Base-by-base conservation (phyloP, 352 stramenopile genomes). In the Phytophthora aleatoria region DNA sequence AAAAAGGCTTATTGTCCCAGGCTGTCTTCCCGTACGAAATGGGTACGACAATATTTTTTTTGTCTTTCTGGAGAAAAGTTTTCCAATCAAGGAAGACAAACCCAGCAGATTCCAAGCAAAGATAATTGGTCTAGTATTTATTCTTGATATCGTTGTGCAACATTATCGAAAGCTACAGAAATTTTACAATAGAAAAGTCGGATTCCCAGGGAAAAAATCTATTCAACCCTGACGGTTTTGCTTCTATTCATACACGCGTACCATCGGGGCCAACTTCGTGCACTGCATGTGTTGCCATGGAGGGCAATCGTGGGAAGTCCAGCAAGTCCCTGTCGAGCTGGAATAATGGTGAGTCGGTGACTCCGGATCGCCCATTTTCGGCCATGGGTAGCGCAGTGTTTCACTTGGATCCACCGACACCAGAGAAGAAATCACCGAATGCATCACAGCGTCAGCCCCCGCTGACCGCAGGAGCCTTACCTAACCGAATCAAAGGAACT, bases 311-410 rank as follows among this genome's bases (percentile, higher is more conserved):
- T 5, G 53, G 49, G 62, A 64, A 48, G 13, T 26, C 20, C 13
- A 55, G 8, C 51, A 42, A 52, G 36, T 35, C 35, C 5, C 36
- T 38, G 24, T 31, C 13, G 12, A 56, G 35, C 15, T 39, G 39
- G 10, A 41, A 41, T 36, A 36, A 36, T 36, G 31, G 5, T n/a
- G 35, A 41, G 35, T 41, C 35, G 12, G 35, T n/a, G 12, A 11
- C 1, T n/a, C 10, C 28, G 3, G 24, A 12, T 56, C 70, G 75
- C 15, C 78, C 78, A 0, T 78, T 87, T 57, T 82, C 73, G 7
- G 73, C 71, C 33, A 69, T 77, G 61, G 70, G 70, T 5, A 52
- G 50, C 26, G 30, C 55, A 1, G 35, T 64, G 42, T 62, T 74
- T 10, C 20, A 73, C 41, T 31, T 58, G 36, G 3, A 57, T 28